Conservation (phyloP, 2,329 filamentous ascomycete genomes). For the Escovopsis sp. region DNA sequence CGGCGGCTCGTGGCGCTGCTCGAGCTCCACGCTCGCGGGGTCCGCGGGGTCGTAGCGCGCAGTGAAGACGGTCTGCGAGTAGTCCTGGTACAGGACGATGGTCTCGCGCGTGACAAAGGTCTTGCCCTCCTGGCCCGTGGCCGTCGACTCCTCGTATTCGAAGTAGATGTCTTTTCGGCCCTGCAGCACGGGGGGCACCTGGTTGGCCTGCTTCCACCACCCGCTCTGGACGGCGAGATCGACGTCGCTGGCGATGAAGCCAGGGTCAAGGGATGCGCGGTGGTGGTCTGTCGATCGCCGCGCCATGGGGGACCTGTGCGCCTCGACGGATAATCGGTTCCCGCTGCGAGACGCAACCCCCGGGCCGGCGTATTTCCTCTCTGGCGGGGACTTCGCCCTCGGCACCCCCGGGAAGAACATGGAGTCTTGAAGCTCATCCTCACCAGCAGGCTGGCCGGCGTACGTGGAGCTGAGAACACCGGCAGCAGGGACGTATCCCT, state of each 20-base stretch:
- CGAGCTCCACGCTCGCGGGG: conserved; percentile 55
- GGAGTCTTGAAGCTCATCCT: conserved; percentile 27
- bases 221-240: conserved; percentile 59
- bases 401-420: conserved; percentile 32
- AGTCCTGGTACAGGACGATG: conserved; percentile 85
- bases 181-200: conserved; percentile 68
- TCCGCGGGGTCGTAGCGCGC: conserved; percentile 66
- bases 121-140: conserved; percentile 54
- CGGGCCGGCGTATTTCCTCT: conserved; percentile 30
- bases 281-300: conserved; percentile 59
- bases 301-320: conserved; percentile 24
- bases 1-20: conserved; percentile 77
- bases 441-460: conserved; percentile 7
- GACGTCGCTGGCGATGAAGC: conserved; percentile 77
- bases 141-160: conserved; percentile 65
- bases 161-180: conserved; percentile 69
- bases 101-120: conserved; percentile 64
- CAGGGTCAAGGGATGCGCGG: conserved; percentile 61
- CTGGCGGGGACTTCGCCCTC: conserved; percentile 29
- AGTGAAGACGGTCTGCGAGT: conserved; percentile 84
- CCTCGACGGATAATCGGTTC: conserved; percentile 21
- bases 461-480: conserved; percentile 12
- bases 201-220: conserved; percentile 80
- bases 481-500: conserved; percentile 31
- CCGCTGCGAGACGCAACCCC: conserved; percentile 13